A percentile compares a stretch with the other conserved stretches of the same genome.
Evolutionary conservation across 768 basidiomycete species (phyloP).

Genomic region (Sarcodon aspratus): DNA sequence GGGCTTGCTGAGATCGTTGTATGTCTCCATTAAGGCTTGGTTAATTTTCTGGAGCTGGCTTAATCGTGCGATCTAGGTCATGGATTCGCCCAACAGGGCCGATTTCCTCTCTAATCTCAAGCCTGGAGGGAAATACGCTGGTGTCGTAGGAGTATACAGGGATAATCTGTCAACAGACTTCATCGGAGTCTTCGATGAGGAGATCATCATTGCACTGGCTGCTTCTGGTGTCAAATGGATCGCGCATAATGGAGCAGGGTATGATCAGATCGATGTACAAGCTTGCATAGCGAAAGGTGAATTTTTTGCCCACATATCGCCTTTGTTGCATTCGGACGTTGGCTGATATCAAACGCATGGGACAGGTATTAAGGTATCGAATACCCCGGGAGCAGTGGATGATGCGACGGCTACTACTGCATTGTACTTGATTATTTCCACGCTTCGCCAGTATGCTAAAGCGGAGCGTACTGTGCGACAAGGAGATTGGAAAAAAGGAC

Average conservation of each 20-base stretch:
- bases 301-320: constrained; percentile 1
- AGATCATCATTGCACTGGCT: constrained; percentile 61
- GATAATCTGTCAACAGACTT: constrained; percentile 52
- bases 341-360: background rate
- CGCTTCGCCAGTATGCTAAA: constrained; percentile 60
- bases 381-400: constrained; percentile 85
- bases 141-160: constrained; percentile 68
- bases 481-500: constrained; percentile 48
- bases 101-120: constrained; percentile 58
- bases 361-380: constrained; percentile 68
- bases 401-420: constrained; percentile 88
- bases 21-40: constrained; percentile 17
- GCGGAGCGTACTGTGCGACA: constrained; percentile 47
- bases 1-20: constrained; percentile 70
- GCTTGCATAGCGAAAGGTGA: constrained; percentile 63
- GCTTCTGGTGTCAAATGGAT: constrained; percentile 62
- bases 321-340: background rate
- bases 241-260: constrained; percentile 88
- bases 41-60: background rate
- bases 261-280: constrained; percentile 75
- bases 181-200: constrained; percentile 74
- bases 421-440: constrained; percentile 70
- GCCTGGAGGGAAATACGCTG: constrained; percentile 62
- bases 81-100: constrained; percentile 50
- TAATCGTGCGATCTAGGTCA: constrained; percentile 19